These are phyloP conservation scores for Aspergillus sclerotiicarbonarius DNA, from an alignment of 495 filamentous ascomycete species.

Conservation along the genomic window DNA sequence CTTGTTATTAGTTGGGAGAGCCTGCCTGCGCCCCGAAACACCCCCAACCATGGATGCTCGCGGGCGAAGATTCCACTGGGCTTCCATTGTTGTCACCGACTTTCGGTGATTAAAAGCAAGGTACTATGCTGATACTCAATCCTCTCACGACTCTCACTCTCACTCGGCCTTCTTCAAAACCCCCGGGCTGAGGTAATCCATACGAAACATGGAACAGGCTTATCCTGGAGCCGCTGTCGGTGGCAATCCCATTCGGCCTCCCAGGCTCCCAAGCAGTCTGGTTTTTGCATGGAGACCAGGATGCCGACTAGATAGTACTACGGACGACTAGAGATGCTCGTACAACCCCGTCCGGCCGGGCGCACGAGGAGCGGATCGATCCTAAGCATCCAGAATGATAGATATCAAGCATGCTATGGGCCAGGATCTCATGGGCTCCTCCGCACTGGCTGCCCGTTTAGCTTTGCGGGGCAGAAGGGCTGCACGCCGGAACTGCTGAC, in stretches of 20 bases:
- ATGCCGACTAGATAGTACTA: no score
- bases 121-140: no score
- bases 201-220: no score
- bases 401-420: neutral
- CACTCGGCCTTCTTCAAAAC: no score
- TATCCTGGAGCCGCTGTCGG: no score
- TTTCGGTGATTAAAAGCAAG: neutral
- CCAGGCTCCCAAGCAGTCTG: neutral
- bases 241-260: neutral
- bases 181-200: neutral
- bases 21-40: neutral
- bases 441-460: neutral
- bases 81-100: neutral
- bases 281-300: no score
- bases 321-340: no score
- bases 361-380: neutral
- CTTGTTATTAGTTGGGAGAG: neutral
- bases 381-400: neutral
- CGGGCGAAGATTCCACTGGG: neutral
- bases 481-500: neutral
- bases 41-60: neutral
- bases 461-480: conserved; percentile 6
- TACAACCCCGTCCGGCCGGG: no score
- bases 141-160: no score
- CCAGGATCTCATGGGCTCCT: conserved; percentile 1